Percentiles rank a stretch among this genome's conserved stretches.
Conservation (phyloP, 2,329 filamentous ascomycete species). For the Cadophora gregata region DNA sequence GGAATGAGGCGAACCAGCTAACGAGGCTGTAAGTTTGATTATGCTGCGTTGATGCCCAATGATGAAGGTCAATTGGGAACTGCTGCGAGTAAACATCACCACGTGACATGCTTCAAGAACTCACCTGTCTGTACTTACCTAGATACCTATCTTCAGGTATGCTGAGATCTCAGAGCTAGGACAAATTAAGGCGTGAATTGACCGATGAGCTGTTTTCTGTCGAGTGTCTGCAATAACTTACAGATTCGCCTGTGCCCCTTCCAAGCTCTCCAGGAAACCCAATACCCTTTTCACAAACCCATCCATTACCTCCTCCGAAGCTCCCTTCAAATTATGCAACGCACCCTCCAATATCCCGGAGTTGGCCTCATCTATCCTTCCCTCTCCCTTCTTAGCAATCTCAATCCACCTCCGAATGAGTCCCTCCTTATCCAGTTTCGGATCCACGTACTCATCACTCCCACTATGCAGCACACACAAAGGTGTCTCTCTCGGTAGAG, state of each 20-base stretch:
- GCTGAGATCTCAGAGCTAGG: no score
- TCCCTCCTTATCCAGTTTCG: constrained; percentile 52
- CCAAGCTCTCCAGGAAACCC: constrained; percentile 51
- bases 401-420: constrained; percentile 56
- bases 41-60: background rate
- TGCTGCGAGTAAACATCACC: background rate
- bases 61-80: background rate
- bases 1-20: background rate
- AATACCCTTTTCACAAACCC: constrained; percentile 57
- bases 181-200: no score
- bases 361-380: constrained; percentile 53
- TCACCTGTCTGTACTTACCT: no score
- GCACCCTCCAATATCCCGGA: constrained; percentile 56
- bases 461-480: constrained; percentile 57
- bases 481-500: constrained; percentile 48
- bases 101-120: background rate
- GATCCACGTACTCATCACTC: constrained; percentile 57
- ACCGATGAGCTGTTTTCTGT: no score
- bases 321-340: constrained; percentile 56
- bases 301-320: constrained; percentile 52
- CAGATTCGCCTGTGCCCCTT: background rate
- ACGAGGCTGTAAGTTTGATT: no score
- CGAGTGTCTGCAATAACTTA: background rate
- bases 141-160: no score
- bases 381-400: constrained; percentile 51